Conservation (phyloP, 345 rosid genomes). For the Lumnitzera racemosa region DNA sequence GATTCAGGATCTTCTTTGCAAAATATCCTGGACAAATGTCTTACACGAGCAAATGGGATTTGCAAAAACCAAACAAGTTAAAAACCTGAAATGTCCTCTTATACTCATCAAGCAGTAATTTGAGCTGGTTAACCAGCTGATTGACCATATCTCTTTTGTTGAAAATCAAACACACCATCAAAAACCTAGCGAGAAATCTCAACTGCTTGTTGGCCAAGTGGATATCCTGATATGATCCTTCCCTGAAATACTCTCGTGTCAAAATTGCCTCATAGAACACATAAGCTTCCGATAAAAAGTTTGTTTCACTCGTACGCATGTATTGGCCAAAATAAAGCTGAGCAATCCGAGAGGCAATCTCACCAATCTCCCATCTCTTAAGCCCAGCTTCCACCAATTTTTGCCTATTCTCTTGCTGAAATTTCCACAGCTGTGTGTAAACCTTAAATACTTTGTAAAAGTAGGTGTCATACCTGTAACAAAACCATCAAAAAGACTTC, state of each 20-base stretch:
- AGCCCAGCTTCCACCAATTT: slow-evolving; percentile 89
- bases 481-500: slow-evolving; percentile 7
- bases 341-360: slow-evolving; percentile 88
- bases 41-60: neutral
- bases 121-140: slow-evolving; percentile 76
- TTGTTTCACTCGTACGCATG: slow-evolving; percentile 81
- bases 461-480: slow-evolving; percentile 70
- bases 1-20: no score
- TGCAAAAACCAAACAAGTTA: slow-evolving; percentile 1
- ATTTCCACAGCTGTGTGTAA: slow-evolving; percentile 95
- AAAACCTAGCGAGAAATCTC: slow-evolving; percentile 82
- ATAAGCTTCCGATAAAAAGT: slow-evolving; percentile 73
- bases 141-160: slow-evolving; percentile 78
- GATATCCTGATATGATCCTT: slow-evolving; percentile 70
- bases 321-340: slow-evolving; percentile 95
- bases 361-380: slow-evolving; percentile 96
- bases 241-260: slow-evolving; percentile 82
- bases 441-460: slow-evolving; percentile 96
- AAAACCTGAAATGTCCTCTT: slow-evolving; percentile 77
- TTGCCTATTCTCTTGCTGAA: slow-evolving; percentile 90
- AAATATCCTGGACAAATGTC: neutral
- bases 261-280: slow-evolving; percentile 83
- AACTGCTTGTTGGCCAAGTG: slow-evolving; percentile 87
- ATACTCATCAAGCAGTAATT: slow-evolving; percentile 83
- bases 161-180: slow-evolving; percentile 82